Evolutionary conservation across 306 rosid genomes (phyloP).

Genomic region (Gastrolobium bilobum): DNA sequence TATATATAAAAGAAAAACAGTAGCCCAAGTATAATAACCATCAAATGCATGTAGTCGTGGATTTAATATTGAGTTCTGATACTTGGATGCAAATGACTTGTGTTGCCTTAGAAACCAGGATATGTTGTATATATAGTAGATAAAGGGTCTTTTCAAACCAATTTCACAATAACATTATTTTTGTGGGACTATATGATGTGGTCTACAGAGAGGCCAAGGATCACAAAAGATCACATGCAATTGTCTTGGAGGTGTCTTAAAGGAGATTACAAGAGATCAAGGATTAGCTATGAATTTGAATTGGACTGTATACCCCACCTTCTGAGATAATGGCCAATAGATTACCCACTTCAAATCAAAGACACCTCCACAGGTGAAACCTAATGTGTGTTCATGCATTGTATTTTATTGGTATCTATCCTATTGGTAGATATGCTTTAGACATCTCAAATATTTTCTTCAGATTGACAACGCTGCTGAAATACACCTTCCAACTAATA

Average conservation of each 20-base stretch:
- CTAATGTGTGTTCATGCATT: neutral
- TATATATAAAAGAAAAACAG: too few relatives aligned
- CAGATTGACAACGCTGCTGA: neutral
- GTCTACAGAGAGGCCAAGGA: neutral
- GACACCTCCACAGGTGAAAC: neutral
- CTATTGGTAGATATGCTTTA: neutral
- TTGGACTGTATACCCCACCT: neutral
- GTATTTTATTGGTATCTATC: neutral
- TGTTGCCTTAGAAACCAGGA: neutral
- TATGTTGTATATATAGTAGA: neutral
- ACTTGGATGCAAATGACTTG: neutral
- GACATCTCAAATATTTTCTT: neutral
- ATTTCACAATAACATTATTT: neutral
- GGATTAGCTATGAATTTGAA: neutral
- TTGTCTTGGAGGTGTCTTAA: neutral
- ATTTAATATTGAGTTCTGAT: too few relatives aligned
- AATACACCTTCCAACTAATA: neutral
- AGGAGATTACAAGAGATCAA: too few relatives aligned
- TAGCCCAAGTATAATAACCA: too few relatives aligned
- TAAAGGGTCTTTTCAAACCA: neutral
- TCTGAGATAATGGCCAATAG: neutral
- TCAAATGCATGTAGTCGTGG: too few relatives aligned
- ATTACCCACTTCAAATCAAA: neutral
- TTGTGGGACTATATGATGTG: neutral
- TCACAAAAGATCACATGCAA: neutral